A percentile compares a stretch with the other conserved stretches of the same genome.
These are phyloP conservation scores for Aspergillus nidulans DNA, from an alignment of 495 filamentous ascomycete species.

Conservation along the genomic window DNA sequence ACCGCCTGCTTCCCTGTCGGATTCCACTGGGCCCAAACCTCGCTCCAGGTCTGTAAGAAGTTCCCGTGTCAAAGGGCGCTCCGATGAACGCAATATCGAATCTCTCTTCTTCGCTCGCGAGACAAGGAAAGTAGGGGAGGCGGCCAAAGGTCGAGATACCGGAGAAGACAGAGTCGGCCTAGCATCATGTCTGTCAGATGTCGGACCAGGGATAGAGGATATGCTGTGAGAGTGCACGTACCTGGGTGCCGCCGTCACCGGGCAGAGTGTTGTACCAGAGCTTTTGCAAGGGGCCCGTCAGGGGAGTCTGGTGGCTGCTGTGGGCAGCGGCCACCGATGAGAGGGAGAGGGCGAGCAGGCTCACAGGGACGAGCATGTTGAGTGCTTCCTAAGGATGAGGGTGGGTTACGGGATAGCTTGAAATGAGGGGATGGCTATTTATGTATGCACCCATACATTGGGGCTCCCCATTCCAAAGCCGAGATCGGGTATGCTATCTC, in stretches of 20 bases:
- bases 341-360: conserved; percentile 30
- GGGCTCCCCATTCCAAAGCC: too few species aligned
- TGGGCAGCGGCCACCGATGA: conserved; percentile 46
- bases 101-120: conserved; percentile 61
- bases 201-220: background rate
- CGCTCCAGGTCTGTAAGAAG: conserved; percentile 75
- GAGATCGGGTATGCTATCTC: too few species aligned
- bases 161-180: conserved; percentile 70
- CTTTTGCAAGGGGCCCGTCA: conserved; percentile 53
- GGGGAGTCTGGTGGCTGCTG: conserved; percentile 49
- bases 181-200: background rate
- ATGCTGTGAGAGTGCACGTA: conserved; percentile 10
- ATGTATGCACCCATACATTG: background rate
- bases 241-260: conserved; percentile 65
- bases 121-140: conserved; percentile 72
- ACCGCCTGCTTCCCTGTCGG: conserved; percentile 69
- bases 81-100: conserved; percentile 78
- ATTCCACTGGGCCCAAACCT: conserved; percentile 80
- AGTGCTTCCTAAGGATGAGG: background rate
- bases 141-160: conserved; percentile 75
- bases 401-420: background rate
- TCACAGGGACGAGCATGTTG: conserved; percentile 19
- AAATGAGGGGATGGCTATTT: background rate
- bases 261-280: conserved; percentile 64
- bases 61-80: conserved; percentile 63